Percentiles rank a stretch among this genome's conserved stretches.
phyloP scores from a whole-genome alignment of 2,329 filamentous ascomycete species.

The Aureobasidium leucospermi region DNA sequence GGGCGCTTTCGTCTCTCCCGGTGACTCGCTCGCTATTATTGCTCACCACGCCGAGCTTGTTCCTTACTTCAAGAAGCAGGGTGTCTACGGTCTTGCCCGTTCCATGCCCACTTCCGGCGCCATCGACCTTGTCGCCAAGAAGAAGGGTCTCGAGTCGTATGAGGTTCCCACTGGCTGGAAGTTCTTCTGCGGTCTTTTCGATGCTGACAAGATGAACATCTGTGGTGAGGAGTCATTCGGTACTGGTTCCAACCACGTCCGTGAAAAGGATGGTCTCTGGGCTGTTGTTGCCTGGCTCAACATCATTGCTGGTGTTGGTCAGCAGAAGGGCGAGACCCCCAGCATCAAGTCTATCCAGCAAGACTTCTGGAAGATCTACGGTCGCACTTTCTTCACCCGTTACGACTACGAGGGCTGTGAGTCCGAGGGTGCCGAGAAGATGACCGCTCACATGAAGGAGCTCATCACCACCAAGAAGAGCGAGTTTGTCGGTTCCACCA shows the following conservation, averaged over 20 bases:
- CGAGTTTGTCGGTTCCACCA: slow-evolving; percentile 76
- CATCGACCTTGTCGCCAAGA: slow-evolving; percentile 91
- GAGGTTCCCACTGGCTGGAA: slow-evolving; percentile 99
- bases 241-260: slow-evolving; percentile 96
- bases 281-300: slow-evolving; percentile 96
- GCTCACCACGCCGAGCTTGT: slow-evolving; percentile 94
- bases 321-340: slow-evolving; percentile 71
- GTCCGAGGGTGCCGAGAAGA: slow-evolving; percentile 81
- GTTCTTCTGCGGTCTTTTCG: slow-evolving; percentile 95
- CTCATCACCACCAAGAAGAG: slow-evolving; percentile 62
- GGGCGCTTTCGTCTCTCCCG: slow-evolving; percentile 91
- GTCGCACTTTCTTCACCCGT: slow-evolving; percentile 96
- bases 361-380: slow-evolving; percentile 94
- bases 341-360: slow-evolving; percentile 95
- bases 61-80: slow-evolving; percentile 96
- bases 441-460: slow-evolving; percentile 72
- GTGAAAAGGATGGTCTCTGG: slow-evolving; percentile 98
- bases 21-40: slow-evolving; percentile 91
- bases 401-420: slow-evolving; percentile 98
- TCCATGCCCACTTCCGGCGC: slow-evolving; percentile 97
- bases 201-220: slow-evolving; percentile 92
- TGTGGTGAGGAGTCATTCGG: slow-evolving; percentile 98
- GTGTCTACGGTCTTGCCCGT: slow-evolving; percentile 87
- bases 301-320: slow-evolving; percentile 90
- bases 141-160: slow-evolving; percentile 83